phyloP scores from a whole-genome alignment of 1,139 yeast genomes.

The Magnusiomyces clavatus region DNA sequence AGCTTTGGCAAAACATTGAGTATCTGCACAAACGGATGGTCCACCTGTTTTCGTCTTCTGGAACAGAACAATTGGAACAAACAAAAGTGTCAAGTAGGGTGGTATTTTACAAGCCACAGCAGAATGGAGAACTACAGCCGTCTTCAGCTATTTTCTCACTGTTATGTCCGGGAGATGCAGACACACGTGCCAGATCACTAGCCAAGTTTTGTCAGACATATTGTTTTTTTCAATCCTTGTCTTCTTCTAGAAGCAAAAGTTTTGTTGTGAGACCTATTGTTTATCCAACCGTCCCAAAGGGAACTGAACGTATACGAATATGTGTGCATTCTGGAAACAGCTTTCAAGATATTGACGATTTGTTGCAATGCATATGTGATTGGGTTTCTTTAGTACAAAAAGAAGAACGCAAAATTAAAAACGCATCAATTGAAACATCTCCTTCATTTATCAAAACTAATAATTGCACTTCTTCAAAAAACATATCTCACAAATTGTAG shows the following conservation, averaged over 20 bases:
- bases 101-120: background rate
- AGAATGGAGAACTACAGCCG: background rate
- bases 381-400: constrained; percentile 9
- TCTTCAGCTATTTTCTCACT: constrained; percentile 20
- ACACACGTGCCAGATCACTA: constrained; percentile 17
- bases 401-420: background rate
- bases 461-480: background rate
- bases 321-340: constrained; percentile 24
- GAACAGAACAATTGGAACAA: background rate
- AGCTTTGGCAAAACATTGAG: background rate
- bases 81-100: background rate
- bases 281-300: constrained; percentile 26
- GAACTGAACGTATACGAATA: constrained; percentile 23
- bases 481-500: background rate
- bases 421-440: background rate
- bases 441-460: background rate
- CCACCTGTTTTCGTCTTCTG: background rate
- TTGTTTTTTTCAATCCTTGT: background rate
- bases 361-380: constrained; percentile 13
- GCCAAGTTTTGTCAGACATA: constrained; percentile 18
- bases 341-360: constrained; percentile 15
- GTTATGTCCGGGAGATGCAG: constrained; percentile 12
- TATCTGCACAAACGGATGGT: background rate
- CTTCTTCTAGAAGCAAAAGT: constrained; percentile 13
- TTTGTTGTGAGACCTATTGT: constrained; percentile 24